Conservation (phyloP, 2,329 filamentous ascomycete species). For the Cercospora sp. region DNA sequence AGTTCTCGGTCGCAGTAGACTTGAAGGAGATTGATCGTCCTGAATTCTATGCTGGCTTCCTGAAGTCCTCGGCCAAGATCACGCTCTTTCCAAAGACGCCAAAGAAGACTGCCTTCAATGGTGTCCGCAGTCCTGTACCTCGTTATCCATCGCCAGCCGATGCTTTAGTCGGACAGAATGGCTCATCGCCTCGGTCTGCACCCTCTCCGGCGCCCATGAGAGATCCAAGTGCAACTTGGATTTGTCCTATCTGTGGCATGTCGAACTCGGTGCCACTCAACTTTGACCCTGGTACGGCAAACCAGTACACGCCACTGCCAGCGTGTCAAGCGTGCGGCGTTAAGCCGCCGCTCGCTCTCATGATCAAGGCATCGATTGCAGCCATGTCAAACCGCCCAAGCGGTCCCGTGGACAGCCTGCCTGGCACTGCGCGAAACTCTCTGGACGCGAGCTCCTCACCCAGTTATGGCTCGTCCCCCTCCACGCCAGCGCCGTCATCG, state of each 20-base stretch:
- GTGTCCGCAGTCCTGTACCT: conserved; percentile 54
- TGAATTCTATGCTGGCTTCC: conserved; percentile 89
- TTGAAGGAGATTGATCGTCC: conserved; percentile 87
- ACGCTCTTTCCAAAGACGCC: conserved; percentile 80
- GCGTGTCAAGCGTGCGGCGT: conserved; percentile 93
- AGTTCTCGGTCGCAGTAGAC: conserved; percentile 80
- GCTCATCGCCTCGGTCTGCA: conserved; percentile 52
- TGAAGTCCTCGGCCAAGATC: conserved; percentile 93
- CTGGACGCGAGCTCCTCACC: conserved; percentile 7
- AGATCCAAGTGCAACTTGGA: conserved; percentile 73
- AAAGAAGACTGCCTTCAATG: conserved; percentile 59
- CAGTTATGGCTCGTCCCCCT: background rate
- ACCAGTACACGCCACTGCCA: conserved; percentile 73
- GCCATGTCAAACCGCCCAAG: conserved; percentile 62
- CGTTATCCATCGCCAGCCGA: conserved; percentile 47
- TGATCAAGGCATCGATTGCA: conserved; percentile 83
- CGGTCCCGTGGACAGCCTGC: conserved; percentile 14
- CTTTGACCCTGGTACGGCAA: conserved; percentile 83
- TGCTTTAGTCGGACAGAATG: conserved; percentile 45
- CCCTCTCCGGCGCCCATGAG: conserved; percentile 49
- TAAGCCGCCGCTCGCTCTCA: conserved; percentile 77
- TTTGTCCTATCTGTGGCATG: conserved; percentile 93
- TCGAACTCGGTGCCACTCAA: conserved; percentile 91
- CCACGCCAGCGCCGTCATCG: background rate
- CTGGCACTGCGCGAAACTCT: conserved; percentile 4